Evolutionary conservation across 495 filamentous ascomycete genomes (phyloP).

Genomic region (Lichenothelia convexa): DNA sequence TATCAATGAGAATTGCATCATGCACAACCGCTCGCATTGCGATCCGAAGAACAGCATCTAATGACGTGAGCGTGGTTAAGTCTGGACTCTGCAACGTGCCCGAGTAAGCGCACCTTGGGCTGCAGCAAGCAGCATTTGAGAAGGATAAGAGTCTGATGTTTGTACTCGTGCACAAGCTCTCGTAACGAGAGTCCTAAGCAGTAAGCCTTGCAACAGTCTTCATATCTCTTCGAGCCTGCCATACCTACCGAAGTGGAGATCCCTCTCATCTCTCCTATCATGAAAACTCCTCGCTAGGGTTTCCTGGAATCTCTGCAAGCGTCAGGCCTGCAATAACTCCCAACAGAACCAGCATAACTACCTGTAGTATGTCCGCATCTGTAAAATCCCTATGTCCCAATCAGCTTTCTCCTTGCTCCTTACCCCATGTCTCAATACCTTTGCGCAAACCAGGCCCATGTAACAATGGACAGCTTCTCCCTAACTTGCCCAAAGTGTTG

Average conservation of each 20-base stretch:
- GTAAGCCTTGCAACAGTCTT: too few species aligned
- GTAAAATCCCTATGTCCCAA: constrained; percentile 42
- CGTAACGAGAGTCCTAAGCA: constrained; percentile 56
- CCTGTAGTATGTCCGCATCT: constrained; percentile 54
- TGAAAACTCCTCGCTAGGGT: constrained; percentile 51
- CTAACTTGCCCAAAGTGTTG: constrained; percentile 34
- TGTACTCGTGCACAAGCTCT: constrained; percentile 85
- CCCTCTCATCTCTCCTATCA: constrained; percentile 51
- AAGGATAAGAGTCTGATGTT: constrained; percentile 78
- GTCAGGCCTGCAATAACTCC: too few species aligned
- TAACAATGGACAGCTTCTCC: constrained; percentile 74
- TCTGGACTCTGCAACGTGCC: background rate
- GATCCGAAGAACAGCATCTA: constrained; percentile 98
- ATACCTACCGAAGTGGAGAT: constrained; percentile 64
- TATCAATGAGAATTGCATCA: constrained; percentile 93
- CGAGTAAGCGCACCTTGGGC: constrained; percentile 50
- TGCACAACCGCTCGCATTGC: constrained; percentile 82
- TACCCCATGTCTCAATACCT: constrained; percentile 34
- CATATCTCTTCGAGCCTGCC: too few species aligned
- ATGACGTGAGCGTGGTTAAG: constrained; percentile 3
- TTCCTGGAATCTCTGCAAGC: constrained; percentile 67
- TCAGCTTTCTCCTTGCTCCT: constrained; percentile 6
- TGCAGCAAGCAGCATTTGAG: constrained; percentile 87
- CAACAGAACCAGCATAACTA: too few species aligned
- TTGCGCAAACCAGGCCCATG: constrained; percentile 91